Conservation (phyloP, 2,329 filamentous ascomycete species). For the Triangularia verruculosa region DNA sequence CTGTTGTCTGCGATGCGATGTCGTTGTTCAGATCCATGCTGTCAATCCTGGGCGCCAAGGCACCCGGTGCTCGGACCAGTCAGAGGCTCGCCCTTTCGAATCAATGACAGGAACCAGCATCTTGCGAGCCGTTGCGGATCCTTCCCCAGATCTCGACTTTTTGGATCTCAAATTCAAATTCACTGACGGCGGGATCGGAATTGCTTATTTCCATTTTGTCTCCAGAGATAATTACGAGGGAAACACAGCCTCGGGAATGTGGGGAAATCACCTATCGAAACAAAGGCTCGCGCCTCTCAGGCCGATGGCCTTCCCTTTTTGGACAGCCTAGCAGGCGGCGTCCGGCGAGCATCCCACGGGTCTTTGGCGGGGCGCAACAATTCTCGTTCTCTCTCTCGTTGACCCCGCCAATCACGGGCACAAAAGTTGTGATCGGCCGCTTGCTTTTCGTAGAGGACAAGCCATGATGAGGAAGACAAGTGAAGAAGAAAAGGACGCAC, state of each 20-base stretch:
- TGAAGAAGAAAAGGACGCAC: neutral
- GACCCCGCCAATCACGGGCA: slow-evolving; percentile 5
- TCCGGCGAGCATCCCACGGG: neutral
- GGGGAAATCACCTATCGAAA: neutral
- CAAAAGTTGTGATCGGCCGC: neutral
- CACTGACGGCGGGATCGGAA: neutral
- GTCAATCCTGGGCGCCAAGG: slow-evolving; percentile 8
- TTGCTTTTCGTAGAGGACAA: slow-evolving; percentile 2
- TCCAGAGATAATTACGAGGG: neutral
- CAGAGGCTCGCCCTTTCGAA: neutral
- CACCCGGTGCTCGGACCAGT: neutral
- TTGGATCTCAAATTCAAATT: neutral
- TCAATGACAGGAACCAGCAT: neutral
- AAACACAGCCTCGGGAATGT: neutral
- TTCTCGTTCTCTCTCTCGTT: neutral
- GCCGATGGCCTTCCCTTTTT: neutral
- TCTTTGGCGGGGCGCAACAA: slow-evolving; percentile 9
- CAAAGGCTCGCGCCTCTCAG: neutral
- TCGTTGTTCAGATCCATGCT: slow-evolving; percentile 3
- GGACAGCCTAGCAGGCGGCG: neutral
- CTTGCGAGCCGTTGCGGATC: neutral
- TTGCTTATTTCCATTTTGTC: neutral
- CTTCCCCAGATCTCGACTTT: neutral
- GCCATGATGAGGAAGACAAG: neutral
- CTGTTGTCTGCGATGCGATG: neutral